Evolutionary conservation across 2,329 filamentous ascomycete species (phyloP).

Genomic region (Pseudonectria foliicola): DNA sequence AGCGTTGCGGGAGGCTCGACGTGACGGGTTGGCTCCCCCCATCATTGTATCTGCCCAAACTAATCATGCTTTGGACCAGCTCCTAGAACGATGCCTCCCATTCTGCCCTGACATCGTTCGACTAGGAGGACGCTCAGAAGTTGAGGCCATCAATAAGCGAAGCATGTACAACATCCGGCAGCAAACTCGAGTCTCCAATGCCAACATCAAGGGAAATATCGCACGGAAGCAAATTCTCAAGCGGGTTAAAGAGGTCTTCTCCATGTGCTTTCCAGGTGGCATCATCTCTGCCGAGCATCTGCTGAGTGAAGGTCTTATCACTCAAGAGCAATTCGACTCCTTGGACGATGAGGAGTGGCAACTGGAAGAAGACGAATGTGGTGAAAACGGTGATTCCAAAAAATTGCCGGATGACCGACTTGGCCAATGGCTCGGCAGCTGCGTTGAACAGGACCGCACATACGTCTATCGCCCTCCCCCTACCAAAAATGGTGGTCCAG

Average conservation of each 20-base stretch:
- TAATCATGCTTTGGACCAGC: slow-evolving; percentile 83
- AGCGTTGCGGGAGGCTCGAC: slow-evolving; percentile 45
- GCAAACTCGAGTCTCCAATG: slow-evolving; percentile 10
- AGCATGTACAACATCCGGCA: slow-evolving; percentile 58
- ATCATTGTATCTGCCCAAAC: slow-evolving; percentile 81
- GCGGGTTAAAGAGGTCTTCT: slow-evolving; percentile 7
- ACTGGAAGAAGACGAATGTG: neutral
- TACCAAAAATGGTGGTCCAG: slow-evolving; percentile 6
- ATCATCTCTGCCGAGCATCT: slow-evolving; percentile 51
- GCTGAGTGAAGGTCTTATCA: slow-evolving; percentile 49
- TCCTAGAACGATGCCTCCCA: slow-evolving; percentile 55
- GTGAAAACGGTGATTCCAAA: neutral
- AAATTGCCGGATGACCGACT: slow-evolving; percentile 2
- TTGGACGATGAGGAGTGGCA: slow-evolving; percentile 21
- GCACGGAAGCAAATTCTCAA: slow-evolving; percentile 7
- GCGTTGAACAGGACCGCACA: slow-evolving; percentile 11
- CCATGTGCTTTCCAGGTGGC: slow-evolving; percentile 27
- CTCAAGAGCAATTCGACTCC: slow-evolving; percentile 54
- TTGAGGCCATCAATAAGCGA: slow-evolving; percentile 55
- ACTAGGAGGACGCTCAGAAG: slow-evolving; percentile 61
- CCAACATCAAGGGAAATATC: slow-evolving; percentile 2
- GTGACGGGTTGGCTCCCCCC: slow-evolving; percentile 35
- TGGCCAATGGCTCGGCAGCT: slow-evolving; percentile 11
- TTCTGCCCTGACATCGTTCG: slow-evolving; percentile 49
- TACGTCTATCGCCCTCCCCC: slow-evolving; percentile 16